Conservation (phyloP, 2,329 filamentous ascomycete species). For the Colletotrichum endophyticum region DNA sequence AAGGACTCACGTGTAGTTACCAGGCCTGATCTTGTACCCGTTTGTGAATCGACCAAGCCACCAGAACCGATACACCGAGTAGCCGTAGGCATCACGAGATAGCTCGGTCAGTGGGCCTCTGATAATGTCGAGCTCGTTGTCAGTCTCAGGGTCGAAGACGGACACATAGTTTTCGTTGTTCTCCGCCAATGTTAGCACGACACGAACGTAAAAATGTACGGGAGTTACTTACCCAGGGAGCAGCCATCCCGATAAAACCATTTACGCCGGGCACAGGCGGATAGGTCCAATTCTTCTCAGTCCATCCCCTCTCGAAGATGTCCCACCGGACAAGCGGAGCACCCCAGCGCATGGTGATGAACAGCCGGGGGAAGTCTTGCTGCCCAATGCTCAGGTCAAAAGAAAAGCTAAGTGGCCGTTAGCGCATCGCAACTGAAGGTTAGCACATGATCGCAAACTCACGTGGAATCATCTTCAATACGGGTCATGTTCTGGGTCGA, state of each 20-base stretch:
- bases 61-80: background rate
- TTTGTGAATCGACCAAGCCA: constrained; percentile 15
- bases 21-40: constrained; percentile 1
- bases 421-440: background rate
- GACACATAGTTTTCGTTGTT: background rate
- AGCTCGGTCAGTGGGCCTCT: background rate
- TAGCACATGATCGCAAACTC: background rate
- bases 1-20: constrained; percentile 12
- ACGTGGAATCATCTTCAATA: constrained; percentile 13
- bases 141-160: background rate
- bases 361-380: constrained; percentile 16
- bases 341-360: constrained; percentile 6
- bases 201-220: no score
- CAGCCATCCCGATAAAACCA: constrained; percentile 40
- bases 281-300: constrained; percentile 43
- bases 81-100: background rate
- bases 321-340: constrained; percentile 13
- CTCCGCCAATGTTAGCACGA: background rate
- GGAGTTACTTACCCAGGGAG: background rate
- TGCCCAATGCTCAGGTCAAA: constrained; percentile 6
- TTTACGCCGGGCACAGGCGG: constrained; percentile 40
- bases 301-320: constrained; percentile 43
- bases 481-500: background rate
- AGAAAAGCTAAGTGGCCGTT: background rate
- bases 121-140: constrained; percentile 9